Conservation (phyloP, 805 yeast species). For the Candida awuae region DNA sequence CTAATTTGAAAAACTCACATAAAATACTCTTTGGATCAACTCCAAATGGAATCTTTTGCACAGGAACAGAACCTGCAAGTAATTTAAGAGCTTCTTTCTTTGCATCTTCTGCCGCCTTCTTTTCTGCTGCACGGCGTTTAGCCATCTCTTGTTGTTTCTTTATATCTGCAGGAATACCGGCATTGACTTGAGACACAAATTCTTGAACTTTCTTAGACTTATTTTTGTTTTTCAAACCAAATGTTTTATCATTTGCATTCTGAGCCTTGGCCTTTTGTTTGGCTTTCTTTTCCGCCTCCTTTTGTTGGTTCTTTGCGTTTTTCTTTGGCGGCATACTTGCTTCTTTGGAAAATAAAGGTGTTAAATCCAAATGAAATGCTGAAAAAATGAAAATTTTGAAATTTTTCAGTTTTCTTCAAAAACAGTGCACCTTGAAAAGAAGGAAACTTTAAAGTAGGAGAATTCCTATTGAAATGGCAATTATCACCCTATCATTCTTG, state of each 20-base stretch:
- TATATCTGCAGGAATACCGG: slow-evolving; percentile 42
- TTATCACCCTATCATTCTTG: too few species aligned
- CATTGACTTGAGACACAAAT: slow-evolving; percentile 58
- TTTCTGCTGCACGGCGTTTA: slow-evolving; percentile 74
- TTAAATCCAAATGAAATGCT: not conserved
- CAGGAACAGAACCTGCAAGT: slow-evolving; percentile 54
- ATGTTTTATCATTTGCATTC: slow-evolving; percentile 77
- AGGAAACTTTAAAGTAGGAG: too few species aligned
- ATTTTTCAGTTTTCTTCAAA: not conserved
- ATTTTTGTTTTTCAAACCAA: slow-evolving; percentile 93
- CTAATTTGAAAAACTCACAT: slow-evolving; percentile 81
- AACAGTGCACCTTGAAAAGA: slow-evolving; percentile 4
- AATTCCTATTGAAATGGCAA: too few species aligned
- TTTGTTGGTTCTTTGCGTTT: slow-evolving; percentile 35
- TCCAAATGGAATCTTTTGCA: slow-evolving; percentile 89
- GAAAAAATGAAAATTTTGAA: slow-evolving; percentile 15
- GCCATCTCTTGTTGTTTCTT: slow-evolving; percentile 40
- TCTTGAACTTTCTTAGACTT: slow-evolving; percentile 86
- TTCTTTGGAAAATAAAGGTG: not conserved
- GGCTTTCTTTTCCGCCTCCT: slow-evolving; percentile 55
- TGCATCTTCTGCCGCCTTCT: slow-evolving; percentile 86
- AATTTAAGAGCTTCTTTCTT: slow-evolving; percentile 79
- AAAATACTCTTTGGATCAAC: slow-evolving; percentile 93
- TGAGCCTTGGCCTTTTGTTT: slow-evolving; percentile 51
- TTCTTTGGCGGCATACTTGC: slow-evolving; percentile 45